Base-by-base conservation (phyloP, 1,284 basidiomycete genomes). In the Cryptococcus sp. region DNA sequence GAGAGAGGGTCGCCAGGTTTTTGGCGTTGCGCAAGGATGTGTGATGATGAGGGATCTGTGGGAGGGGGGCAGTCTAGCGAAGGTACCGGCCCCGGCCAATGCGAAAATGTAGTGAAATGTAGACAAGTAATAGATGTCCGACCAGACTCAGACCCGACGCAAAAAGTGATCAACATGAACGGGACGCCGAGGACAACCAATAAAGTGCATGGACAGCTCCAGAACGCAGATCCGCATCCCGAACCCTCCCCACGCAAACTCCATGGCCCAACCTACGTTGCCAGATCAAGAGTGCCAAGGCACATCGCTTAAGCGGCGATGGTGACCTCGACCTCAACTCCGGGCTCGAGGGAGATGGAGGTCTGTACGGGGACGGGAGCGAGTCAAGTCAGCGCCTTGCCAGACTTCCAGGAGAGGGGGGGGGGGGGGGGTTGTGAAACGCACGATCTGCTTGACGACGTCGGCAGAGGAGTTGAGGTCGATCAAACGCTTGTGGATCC, bases 401-500 rank as follows among this genome's bases (percentile, higher is more conserved):
- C 52, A 51, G 42, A 40, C 35, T 35, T 18, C n/a, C 2, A 7
- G 45, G n/a, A n/a, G 16, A 35, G 6, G n/a, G 55, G n/a, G 4
- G 33, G 50, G 36, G 39, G 45, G 15, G 35, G 20, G 20, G 23
- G n/a, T n/a, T n/a, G n/a, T n/a, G n/a, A n/a, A 38, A 82, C 89
- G 72, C 67, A 95, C 92, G 77, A 99, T 99, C 83, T 98, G 95
- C 86, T 98, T 98, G 81, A 99, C 96, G 70, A 98, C 91, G 83
- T 98, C 96, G 76, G 90, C 91, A 63, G 95, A 95, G 60, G 94
- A 94, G 83, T 95, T 92, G 66, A 99, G 83, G 84, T 99, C 96
- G 77, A 99, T 98, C 79, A 98, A 85, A 75, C 96, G 91, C 84
- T 99, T 99, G 88, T 99, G 95, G 70, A 99, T 85, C 83, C 94